Percentiles rank a stretch among this genome's conserved stretches.
phyloP scores from a whole-genome alignment of 805 yeast genomes.

The Hanseniaspora singularis region DNA sequence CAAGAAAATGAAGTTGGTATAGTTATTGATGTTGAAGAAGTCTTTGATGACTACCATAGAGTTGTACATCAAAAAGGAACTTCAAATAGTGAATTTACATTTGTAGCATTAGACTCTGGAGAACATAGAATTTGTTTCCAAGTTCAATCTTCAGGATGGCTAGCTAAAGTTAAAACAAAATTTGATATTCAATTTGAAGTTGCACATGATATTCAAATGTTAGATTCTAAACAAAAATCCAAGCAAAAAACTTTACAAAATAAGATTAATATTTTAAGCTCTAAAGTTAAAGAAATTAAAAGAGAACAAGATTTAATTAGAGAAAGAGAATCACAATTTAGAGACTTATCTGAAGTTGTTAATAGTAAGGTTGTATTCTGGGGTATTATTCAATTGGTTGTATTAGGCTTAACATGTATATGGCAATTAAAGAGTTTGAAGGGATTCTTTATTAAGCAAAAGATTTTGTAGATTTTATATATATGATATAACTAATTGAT shows the following conservation, averaged over 20 bases:
- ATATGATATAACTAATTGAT: no score
- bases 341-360: slow-evolving; percentile 60
- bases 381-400: slow-evolving; percentile 56
- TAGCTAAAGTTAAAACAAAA: slow-evolving; percentile 45
- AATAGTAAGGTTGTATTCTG: slow-evolving; percentile 61
- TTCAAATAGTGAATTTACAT: slow-evolving; percentile 57
- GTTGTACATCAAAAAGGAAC: slow-evolving; percentile 59
- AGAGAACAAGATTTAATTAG: slow-evolving; percentile 58
- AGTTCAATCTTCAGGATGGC: slow-evolving; percentile 47
- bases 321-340: slow-evolving; percentile 61
- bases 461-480: slow-evolving; percentile 35
- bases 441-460: slow-evolving; percentile 68
- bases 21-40: slow-evolving; percentile 42
- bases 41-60: slow-evolving; percentile 65
- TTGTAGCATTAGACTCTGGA: slow-evolving; percentile 63
- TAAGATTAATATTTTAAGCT: slow-evolving; percentile 44
- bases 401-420: slow-evolving; percentile 53
- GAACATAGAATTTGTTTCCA: slow-evolving; percentile 65
- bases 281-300: slow-evolving; percentile 47
- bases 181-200: slow-evolving; percentile 52
- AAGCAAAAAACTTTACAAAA: slow-evolving; percentile 45
- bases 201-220: slow-evolving; percentile 46
- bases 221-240: slow-evolving; percentile 55
- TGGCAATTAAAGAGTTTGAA: slow-evolving; percentile 67
- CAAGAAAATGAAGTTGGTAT: slow-evolving; percentile 31